These are phyloP conservation scores for Hydnomerulius pinastri DNA, from an alignment of 768 basidiomycete species.

Conservation along the genomic window DNA sequence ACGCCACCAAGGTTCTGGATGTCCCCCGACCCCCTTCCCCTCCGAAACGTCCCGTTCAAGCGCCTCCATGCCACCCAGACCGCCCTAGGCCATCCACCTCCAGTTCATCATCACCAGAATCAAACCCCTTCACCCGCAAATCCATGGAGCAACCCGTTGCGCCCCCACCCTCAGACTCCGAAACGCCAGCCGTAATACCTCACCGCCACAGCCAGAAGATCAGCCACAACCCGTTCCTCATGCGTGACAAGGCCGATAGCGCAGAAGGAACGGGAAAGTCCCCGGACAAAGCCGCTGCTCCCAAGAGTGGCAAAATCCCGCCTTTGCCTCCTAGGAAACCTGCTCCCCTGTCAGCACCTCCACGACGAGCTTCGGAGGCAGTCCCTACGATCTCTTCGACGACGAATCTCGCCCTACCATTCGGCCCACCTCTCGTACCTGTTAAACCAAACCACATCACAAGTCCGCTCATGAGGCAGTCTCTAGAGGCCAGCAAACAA, in stretches of 20 bases:
- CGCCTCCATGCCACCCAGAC: conserved; percentile 31
- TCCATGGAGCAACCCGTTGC: conserved; percentile 15
- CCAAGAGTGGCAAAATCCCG: conserved; percentile 25
- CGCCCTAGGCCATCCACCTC: conserved; percentile 24
- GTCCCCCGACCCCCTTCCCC: conserved; percentile 18
- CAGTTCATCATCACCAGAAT: conserved; percentile 24
- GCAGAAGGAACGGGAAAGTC: neutral
- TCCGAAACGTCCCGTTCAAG: conserved; percentile 21
- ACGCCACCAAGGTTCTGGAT: conserved; percentile 5
- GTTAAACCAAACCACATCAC: conserved; percentile 46
- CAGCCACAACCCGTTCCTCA: conserved; percentile 35
- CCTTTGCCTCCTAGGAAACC: conserved; percentile 41
- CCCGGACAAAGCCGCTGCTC: conserved; percentile 6
- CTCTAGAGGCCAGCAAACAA: conserved; percentile 70
- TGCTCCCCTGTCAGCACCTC: conserved; percentile 11
- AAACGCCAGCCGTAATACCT: neutral
- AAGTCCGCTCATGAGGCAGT: conserved; percentile 70
- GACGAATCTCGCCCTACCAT: conserved; percentile 1
- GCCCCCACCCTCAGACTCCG: conserved; percentile 5
- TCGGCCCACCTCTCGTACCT: conserved; percentile 24
- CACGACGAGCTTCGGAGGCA: conserved; percentile 24
- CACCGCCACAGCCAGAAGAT: conserved; percentile 21
- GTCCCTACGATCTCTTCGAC: conserved; percentile 6
- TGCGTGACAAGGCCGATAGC: conserved; percentile 19
- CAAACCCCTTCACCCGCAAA: conserved; percentile 30